Conservation (phyloP, 31 red algal species). For the Asparagopsis taxiformis region DNA sequence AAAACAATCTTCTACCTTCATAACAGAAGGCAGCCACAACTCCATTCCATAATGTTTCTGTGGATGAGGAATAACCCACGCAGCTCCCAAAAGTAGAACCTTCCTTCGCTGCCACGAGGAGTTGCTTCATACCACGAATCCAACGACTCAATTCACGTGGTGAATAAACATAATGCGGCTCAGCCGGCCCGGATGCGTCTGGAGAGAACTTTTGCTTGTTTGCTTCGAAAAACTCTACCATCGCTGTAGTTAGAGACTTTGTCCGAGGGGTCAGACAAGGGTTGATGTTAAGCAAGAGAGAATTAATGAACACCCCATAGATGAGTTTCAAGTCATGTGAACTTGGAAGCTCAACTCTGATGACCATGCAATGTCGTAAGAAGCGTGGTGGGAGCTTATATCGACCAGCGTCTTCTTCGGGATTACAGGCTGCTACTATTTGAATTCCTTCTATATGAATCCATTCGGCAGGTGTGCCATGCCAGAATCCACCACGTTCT, state of each 20-base stretch:
- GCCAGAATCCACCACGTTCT: conserved; percentile 79
- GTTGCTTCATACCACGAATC: conserved; percentile 59
- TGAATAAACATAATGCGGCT: conserved; percentile 90
- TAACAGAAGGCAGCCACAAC: conserved; percentile 72
- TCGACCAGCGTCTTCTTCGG: conserved; percentile 60
- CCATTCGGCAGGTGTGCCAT: conserved; percentile 54
- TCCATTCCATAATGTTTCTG: conserved; percentile 34
- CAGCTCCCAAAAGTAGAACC: not conserved
- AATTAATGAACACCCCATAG: conserved; percentile 56
- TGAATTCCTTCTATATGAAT: conserved; percentile 56
- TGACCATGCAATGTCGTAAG: conserved; percentile 45
- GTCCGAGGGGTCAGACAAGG: conserved; percentile 6
- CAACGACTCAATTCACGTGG: conserved; percentile 83
- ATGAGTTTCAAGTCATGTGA: conserved; percentile 58
- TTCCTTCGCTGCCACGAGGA: not conserved
- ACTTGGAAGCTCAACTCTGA: conserved; percentile 69
- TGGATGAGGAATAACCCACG: not conserved
- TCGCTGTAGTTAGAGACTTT: conserved; percentile 50
- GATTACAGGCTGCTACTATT: conserved; percentile 88
- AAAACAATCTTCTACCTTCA: conserved; percentile 71
- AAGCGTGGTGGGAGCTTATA: conserved; percentile 55
- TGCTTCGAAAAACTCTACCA: conserved; percentile 65
- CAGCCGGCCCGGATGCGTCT: conserved; percentile 7
- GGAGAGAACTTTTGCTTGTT: conserved; percentile 69
- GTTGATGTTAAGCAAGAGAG: conserved; percentile 27